Conservation (phyloP, 139 green algal genomes). For the Eudorina sp. region DNA sequence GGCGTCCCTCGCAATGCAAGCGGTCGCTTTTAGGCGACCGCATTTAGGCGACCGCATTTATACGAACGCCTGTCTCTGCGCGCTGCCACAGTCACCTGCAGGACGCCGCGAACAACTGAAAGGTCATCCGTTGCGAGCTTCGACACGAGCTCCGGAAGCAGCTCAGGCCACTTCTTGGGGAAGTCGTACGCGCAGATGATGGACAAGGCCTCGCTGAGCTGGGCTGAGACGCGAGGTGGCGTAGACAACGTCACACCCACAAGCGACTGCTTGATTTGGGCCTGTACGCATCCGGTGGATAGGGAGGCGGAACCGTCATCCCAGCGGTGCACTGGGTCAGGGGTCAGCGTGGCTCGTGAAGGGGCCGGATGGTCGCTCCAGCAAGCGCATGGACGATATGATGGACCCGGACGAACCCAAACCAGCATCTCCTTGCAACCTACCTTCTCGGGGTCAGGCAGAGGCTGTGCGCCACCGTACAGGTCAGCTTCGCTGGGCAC, state of each 20-base stretch:
- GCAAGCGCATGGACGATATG: too few species aligned
- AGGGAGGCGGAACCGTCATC: too few species aligned
- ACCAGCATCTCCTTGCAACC: too few species aligned
- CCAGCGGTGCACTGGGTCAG: too few species aligned
- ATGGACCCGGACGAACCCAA: too few species aligned
- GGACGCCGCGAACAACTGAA: slow-evolving; percentile 82
- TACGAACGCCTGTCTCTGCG: not conserved
- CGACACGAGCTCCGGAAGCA: slow-evolving; percentile 93
- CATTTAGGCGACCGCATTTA: too few species aligned
- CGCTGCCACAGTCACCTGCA: slow-evolving; percentile 54
- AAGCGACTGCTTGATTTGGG: slow-evolving; percentile 90
- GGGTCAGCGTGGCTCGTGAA: too few species aligned
- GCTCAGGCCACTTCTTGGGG: slow-evolving; percentile 84
- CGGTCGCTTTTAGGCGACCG: too few species aligned
- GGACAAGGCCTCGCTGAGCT: slow-evolving; percentile 94
- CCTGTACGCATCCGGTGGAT: too few species aligned
- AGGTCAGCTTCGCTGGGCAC: slow-evolving; percentile 63
- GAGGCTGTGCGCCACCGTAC: slow-evolving; percentile 58
- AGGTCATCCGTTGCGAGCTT: slow-evolving; percentile 78
- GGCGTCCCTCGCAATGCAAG: too few species aligned
- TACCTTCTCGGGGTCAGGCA: slow-evolving; percentile 77
- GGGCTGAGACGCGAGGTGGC: slow-evolving; percentile 76
- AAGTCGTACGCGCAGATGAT: slow-evolving; percentile 96
- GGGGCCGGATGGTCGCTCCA: too few species aligned
- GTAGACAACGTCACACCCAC: slow-evolving; percentile 92